Evolutionary conservation across 1,284 basidiomycete species (phyloP).

Genomic region (Taiwanofungus camphoratus): DNA sequence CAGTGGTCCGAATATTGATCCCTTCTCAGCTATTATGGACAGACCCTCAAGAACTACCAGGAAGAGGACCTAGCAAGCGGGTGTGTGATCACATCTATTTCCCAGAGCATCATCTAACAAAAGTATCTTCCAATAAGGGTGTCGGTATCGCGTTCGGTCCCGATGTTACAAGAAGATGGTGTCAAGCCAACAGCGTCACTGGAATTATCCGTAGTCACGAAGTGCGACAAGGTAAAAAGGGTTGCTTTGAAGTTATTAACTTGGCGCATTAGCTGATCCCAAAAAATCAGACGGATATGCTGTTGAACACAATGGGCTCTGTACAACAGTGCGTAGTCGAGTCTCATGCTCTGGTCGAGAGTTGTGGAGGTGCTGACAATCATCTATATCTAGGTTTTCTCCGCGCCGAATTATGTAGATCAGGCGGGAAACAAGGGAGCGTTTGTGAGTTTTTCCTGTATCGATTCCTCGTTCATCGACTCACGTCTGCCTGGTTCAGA

Average conservation of each 20-base stretch:
- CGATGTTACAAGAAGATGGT: conserved; percentile 87
- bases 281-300: conserved; percentile 73
- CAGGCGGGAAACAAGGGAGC: conserved; percentile 79
- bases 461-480: conserved; percentile 2
- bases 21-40: conserved; percentile 73
- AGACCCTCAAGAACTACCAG: conserved; percentile 86
- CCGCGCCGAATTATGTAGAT: conserved; percentile 83
- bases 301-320: conserved; percentile 85
- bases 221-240: conserved; percentile 78
- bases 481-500: conserved; percentile 35
- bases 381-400: conserved; percentile 54
- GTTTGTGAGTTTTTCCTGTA: conserved; percentile 50
- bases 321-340: conserved; percentile 63
- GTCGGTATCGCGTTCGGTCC: conserved; percentile 96
- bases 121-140: conserved; percentile 46
- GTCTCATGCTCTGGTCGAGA: not conserved
- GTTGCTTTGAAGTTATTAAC: conserved; percentile 2
- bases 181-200: conserved; percentile 80
- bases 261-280: conserved; percentile 3
- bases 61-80: conserved; percentile 96
- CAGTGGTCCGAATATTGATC: not conserved
- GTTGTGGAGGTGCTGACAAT: not conserved
- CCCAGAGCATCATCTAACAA: not conserved
- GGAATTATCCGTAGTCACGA: conserved; percentile 95
- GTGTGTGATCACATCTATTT: conserved; percentile 35